Conservation (phyloP, 2,329 filamentous ascomycete genomes). For the Fusarium sulawesiense region DNA sequence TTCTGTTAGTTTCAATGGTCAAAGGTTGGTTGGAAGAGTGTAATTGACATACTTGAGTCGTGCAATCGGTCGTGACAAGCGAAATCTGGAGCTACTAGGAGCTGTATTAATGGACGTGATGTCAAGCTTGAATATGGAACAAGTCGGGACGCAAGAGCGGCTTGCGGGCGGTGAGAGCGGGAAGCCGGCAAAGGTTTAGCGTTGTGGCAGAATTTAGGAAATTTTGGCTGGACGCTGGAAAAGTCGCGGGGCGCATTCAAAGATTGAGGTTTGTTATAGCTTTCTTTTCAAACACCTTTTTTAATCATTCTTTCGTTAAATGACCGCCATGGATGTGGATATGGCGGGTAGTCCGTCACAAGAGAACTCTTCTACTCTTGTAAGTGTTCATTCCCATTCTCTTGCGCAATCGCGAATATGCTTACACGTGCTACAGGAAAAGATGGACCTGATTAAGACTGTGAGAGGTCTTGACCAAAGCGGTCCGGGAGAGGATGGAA, state of each 20-base stretch:
- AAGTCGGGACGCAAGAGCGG: conserved; percentile 53
- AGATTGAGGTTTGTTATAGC: conserved; percentile 26
- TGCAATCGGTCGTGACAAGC: conserved; percentile 39
- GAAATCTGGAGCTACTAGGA: conserved; percentile 46
- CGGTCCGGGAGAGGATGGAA: conserved; percentile 56
- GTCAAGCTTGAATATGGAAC: conserved; percentile 51
- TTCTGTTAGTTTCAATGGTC: conserved; percentile 38
- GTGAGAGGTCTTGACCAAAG: conserved; percentile 67
- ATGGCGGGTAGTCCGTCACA: conserved; percentile 31
- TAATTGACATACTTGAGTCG: conserved; percentile 44
- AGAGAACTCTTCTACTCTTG: conserved; percentile 8
- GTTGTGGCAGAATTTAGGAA: conserved; percentile 60
- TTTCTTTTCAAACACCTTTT: conserved; percentile 30
- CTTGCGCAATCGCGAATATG: conserved; percentile 7
- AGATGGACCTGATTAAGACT: conserved; percentile 60
- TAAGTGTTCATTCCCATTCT: conserved; percentile 23
- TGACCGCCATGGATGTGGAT: conserved; percentile 36
- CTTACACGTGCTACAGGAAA: conserved; percentile 46
- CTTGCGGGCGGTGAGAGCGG: conserved; percentile 58
- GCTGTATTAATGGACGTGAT: conserved; percentile 50
- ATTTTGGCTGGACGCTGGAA: conserved; percentile 52
- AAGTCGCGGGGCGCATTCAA: conserved; percentile 43
- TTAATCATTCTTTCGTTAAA: conserved; percentile 13
- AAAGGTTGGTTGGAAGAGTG: not conserved
- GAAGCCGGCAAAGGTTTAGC: conserved; percentile 40